Percentiles rank a stretch among this genome's conserved stretches.
Evolutionary conservation across 2,329 filamentous ascomycete genomes (phyloP).

Genomic region (Fusarium sp.): DNA sequence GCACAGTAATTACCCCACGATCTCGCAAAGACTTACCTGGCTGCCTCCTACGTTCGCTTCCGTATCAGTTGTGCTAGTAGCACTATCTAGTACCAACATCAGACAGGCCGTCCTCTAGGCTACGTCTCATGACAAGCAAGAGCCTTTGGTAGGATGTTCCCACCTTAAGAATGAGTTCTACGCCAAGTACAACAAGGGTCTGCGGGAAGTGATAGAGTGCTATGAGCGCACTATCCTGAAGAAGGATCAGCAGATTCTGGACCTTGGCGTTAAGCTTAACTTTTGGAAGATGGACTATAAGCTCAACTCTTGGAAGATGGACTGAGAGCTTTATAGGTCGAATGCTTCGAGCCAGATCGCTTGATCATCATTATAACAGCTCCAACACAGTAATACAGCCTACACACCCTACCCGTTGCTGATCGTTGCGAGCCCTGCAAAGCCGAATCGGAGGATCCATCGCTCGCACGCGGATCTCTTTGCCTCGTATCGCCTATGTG

Average conservation of each 20-base stretch:
- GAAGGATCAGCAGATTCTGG: background rate
- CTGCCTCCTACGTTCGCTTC: conserved; percentile 79
- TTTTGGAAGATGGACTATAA: background rate
- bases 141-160: background rate
- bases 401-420: too few relatives aligned
- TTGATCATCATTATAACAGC: too few relatives aligned
- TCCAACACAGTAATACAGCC: too few relatives aligned
- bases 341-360: too few relatives aligned
- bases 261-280: background rate
- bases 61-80: conserved; percentile 88
- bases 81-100: conserved; percentile 84
- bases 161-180: too few relatives aligned
- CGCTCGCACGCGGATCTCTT: too few relatives aligned
- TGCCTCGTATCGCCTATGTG: too few relatives aligned
- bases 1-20: conserved; percentile 47
- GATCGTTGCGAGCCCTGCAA: too few relatives aligned
- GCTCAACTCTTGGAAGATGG: background rate
- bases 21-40: conserved; percentile 79
- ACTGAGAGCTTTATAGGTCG: background rate
- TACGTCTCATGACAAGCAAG: conserved; percentile 55
- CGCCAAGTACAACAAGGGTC: background rate
- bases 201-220: background rate
- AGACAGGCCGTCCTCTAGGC: conserved; percentile 78
- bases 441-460: too few relatives aligned
- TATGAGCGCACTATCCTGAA: background rate